A percentile compares a stretch with the other conserved stretches of the same genome.
Conservation (phyloP, 805 yeast genomes). For the Wickerhamomyces xylosicus region DNA sequence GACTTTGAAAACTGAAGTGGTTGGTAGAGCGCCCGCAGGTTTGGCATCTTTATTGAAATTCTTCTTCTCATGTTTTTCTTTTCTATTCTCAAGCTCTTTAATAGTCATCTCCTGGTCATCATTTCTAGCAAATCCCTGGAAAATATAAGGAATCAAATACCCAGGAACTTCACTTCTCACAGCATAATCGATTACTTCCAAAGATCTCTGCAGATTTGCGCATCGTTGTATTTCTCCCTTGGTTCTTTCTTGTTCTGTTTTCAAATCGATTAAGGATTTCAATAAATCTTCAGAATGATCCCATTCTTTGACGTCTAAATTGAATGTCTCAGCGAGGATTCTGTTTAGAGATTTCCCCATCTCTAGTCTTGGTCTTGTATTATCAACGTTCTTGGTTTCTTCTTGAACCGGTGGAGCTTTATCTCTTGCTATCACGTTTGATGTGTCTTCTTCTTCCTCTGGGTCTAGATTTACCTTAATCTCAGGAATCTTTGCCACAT, state of each 20-base stretch:
- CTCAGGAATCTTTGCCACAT: too few relatives aligned
- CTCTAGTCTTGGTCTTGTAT: too few relatives aligned
- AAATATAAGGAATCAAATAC: conserved; percentile 27
- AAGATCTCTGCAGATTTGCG: conserved; percentile 21
- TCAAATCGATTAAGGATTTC: conserved; percentile 23
- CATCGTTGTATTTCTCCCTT: conserved; percentile 25
- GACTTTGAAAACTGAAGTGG: conserved; percentile 19
- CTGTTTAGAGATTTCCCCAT: neutral
- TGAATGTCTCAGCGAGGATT: neutral
- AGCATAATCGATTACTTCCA: conserved; percentile 28
- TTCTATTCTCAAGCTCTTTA: neutral
- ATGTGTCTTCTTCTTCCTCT: too few relatives aligned
- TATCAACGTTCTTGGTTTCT: too few relatives aligned
- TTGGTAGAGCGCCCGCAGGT: too few relatives aligned
- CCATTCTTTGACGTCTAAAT: conserved; percentile 16
- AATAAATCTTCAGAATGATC: conserved; percentile 29
- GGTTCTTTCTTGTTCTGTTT: conserved; percentile 30
- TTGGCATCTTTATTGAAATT: neutral
- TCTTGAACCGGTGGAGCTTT: neutral
- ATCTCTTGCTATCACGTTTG: too few relatives aligned
- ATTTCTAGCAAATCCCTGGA: conserved; percentile 10
- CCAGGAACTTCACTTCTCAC: conserved; percentile 24
- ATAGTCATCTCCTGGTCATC: neutral
- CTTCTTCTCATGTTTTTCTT: neutral
- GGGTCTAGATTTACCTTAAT: too few relatives aligned